Evolutionary conservation across 2,329 filamentous ascomycete genomes (phyloP).

Genomic region (Aplosporella prunicola): DNA sequence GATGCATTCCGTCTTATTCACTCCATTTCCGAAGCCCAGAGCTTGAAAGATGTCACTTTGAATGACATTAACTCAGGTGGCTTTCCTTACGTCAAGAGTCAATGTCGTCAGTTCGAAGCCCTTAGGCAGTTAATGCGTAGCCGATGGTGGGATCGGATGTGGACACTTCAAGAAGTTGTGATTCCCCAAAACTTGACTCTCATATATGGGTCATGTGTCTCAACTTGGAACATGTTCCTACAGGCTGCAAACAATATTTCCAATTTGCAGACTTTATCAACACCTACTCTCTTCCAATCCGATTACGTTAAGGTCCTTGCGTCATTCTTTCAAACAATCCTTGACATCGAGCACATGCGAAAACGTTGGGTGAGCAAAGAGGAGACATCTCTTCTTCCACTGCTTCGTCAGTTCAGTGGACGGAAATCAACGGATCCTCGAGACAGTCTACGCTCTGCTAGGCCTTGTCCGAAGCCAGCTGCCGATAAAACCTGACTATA

Average conservation of each 20-base stretch:
- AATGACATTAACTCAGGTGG: not conserved
- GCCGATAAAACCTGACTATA: not conserved
- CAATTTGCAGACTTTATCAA: not conserved
- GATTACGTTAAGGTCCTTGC: not conserved
- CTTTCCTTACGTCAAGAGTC: not conserved
- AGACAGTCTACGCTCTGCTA: not conserved
- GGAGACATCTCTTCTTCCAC: not conserved
- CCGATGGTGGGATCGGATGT: slow-evolving; percentile 16
- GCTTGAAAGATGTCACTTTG: not conserved
- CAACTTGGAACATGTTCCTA: slow-evolving; percentile 13
- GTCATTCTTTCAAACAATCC: not conserved
- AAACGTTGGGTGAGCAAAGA: not conserved
- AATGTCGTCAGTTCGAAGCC: slow-evolving; percentile 9
- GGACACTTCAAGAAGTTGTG: slow-evolving; percentile 15
- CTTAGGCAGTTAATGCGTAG: slow-evolving; percentile 13
- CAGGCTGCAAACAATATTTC: slow-evolving; percentile 8
- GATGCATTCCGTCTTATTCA: not conserved
- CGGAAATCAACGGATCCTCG: not conserved
- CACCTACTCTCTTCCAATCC: not conserved
- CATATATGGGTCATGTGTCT: slow-evolving; percentile 11
- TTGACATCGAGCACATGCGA: slow-evolving; percentile 1
- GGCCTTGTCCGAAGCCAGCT: not conserved
- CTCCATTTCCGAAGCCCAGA: not conserved
- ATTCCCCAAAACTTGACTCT: slow-evolving; percentile 11
- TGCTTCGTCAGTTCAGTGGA: not conserved